phyloP scores from a whole-genome alignment of 257 asterid genomes.

The Solanum verrucosum region DNA sequence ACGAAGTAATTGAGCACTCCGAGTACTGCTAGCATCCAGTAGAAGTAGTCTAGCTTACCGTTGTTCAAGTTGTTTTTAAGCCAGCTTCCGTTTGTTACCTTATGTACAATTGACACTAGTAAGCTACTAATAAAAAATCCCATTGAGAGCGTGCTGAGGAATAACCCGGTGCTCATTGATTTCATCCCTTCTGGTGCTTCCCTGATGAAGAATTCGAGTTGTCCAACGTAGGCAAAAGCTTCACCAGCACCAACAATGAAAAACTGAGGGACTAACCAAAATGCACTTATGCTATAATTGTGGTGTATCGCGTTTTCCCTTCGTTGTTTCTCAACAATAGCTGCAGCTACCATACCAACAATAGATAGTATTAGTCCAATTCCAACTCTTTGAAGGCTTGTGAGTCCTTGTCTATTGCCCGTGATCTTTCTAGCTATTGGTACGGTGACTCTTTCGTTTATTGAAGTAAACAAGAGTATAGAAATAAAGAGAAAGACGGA shows the following conservation, averaged over 20 bases:
- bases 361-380: slow-evolving; percentile 58
- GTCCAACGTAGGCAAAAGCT: slow-evolving; percentile 85
- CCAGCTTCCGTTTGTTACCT: slow-evolving; percentile 46
- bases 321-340: slow-evolving; percentile 42
- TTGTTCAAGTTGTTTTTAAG: slow-evolving; percentile 42
- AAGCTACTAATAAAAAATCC: slow-evolving; percentile 69
- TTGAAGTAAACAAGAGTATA: slow-evolving; percentile 61
- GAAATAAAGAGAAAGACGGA: slow-evolving; percentile 60
- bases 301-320: slow-evolving; percentile 5
- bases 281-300: slow-evolving; percentile 29
- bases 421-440: slow-evolving; percentile 53
- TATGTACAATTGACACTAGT: slow-evolving; percentile 49
- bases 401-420: slow-evolving; percentile 42
- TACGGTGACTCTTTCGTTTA: slow-evolving; percentile 53
- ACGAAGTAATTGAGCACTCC: slow-evolving; percentile 41
- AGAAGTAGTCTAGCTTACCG: slow-evolving; percentile 51
- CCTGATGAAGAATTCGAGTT: slow-evolving; percentile 70
- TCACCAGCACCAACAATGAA: slow-evolving; percentile 82
- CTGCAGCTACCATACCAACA: slow-evolving; percentile 62
- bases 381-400: slow-evolving; percentile 66
- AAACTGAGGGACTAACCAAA: slow-evolving; percentile 80
- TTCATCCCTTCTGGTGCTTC: slow-evolving; percentile 89
- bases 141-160: slow-evolving; percentile 63
- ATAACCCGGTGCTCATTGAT: slow-evolving; percentile 75
- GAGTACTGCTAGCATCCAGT: slow-evolving; percentile 67